These are phyloP conservation scores for Streptanthus diversifolius DNA, from an alignment of 345 rosid species.

Conservation along the genomic window DNA sequence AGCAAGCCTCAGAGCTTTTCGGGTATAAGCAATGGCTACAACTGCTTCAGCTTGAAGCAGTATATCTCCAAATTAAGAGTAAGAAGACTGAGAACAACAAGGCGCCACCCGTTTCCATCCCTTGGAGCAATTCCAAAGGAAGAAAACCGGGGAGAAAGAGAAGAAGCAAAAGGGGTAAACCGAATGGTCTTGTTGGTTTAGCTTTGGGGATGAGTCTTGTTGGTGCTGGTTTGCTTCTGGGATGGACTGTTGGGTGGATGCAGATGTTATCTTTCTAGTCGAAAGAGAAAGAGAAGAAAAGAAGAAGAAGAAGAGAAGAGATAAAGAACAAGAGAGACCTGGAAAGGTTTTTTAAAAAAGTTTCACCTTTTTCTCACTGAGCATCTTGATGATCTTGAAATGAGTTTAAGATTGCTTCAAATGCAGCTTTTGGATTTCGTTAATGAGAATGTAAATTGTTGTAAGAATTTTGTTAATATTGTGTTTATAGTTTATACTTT, in stretches of 20 bases:
- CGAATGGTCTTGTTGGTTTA: constrained; percentile 46
- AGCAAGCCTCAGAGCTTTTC: constrained; percentile 91
- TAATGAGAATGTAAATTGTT: constrained; percentile 19
- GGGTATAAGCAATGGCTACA: constrained; percentile 93
- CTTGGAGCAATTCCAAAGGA: constrained; percentile 52
- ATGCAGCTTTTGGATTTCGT: constrained; percentile 1
- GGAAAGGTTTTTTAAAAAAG: background rate
- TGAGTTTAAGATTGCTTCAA: background rate
- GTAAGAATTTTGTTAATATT: constrained; percentile 31
- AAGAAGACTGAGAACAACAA: constrained; percentile 43
- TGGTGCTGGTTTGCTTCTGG: constrained; percentile 89
- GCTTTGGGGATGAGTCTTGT: constrained; percentile 84
- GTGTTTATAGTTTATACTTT: constrained; percentile 11
- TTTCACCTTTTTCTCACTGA: background rate
- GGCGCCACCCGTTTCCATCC: constrained; percentile 45
- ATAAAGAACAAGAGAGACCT: no score
- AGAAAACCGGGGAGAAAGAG: constrained; percentile 38
- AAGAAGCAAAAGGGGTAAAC: constrained; percentile 25
- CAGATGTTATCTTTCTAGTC: constrained; percentile 65
- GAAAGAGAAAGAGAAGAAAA: constrained; percentile 1
- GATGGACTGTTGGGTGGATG: constrained; percentile 99
- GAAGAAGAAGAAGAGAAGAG: background rate
- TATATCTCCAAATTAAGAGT: constrained; percentile 59
- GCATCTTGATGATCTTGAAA: constrained; percentile 22
- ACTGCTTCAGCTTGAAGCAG: constrained; percentile 71